Conservation (phyloP, 441 rosid genomes). For the Eutrema salsugineum region DNA sequence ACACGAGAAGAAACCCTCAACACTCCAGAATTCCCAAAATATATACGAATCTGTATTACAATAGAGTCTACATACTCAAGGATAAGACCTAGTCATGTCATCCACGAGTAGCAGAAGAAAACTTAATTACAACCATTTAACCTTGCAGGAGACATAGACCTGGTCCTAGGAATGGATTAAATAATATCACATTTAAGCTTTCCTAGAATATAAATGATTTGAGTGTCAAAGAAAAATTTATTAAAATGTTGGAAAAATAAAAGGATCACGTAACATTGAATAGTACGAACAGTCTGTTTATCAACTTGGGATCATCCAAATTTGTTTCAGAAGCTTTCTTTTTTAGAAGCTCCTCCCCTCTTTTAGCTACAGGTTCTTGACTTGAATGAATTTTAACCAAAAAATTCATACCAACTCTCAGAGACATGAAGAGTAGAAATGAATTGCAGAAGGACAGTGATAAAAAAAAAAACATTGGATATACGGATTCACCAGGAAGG, state of each 20-base stretch:
- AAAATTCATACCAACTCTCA: conserved; percentile 25
- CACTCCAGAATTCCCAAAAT: background rate
- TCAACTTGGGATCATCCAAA: conserved; percentile 76
- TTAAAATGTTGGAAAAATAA: background rate
- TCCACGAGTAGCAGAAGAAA: background rate
- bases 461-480: too few species aligned
- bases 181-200: background rate
- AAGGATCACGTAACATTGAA: conserved; percentile 62
- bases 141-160: conserved; percentile 7
- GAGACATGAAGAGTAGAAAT: conserved; percentile 9
- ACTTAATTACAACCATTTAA: background rate
- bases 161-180: background rate
- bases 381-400: conserved; percentile 47
- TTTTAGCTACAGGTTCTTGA: conserved; percentile 95
- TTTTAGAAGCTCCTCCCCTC: conserved; percentile 86
- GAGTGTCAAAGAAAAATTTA: background rate
- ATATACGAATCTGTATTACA: background rate
- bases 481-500: too few species aligned
- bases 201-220: background rate
- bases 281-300: conserved; percentile 63
- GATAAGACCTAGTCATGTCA: background rate
- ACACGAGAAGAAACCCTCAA: conserved; percentile 3
- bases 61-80: conserved; percentile 5
- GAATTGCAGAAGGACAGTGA: conserved; percentile 2
- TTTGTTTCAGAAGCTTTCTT: conserved; percentile 70